These are phyloP conservation scores for Scorias spongiosa DNA, from an alignment of 2,329 filamentous ascomycete genomes.

Conservation along the genomic window DNA sequence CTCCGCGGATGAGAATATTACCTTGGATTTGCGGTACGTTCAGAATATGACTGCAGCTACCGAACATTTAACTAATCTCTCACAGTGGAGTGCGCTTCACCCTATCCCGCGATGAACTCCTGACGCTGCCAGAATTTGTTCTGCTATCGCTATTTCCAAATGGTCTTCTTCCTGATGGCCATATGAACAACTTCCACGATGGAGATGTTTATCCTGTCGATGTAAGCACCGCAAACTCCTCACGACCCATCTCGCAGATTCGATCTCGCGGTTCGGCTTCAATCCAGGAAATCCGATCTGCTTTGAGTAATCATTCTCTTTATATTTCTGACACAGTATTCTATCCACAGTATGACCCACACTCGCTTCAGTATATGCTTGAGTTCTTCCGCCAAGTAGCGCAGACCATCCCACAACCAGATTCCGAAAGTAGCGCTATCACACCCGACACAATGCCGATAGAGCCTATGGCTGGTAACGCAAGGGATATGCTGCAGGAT, in stretches of 20 bases:
- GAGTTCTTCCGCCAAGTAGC: conserved; percentile 95
- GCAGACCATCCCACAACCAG: conserved; percentile 76
- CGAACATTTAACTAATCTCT: conserved; percentile 10
- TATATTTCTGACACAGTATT: conserved; percentile 42
- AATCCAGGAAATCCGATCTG: conserved; percentile 22
- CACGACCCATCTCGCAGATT: conserved; percentile 18
- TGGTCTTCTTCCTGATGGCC: conserved; percentile 90
- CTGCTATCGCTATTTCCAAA: conserved; percentile 96
- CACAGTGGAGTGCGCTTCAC: conserved; percentile 80
- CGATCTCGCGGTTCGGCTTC: conserved; percentile 14
- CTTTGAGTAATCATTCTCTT: conserved; percentile 31
- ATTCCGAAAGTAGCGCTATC: conserved; percentile 16
- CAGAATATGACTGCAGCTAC: not conserved
- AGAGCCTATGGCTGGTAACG: conserved; percentile 49
- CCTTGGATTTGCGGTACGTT: conserved; percentile 75
- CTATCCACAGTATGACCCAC: conserved; percentile 73
- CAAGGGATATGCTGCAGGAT: conserved; percentile 66
- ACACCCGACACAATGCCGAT: conserved; percentile 47
- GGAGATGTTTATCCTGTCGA: conserved; percentile 93
- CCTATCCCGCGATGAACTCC: conserved; percentile 81
- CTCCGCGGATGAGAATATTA: conserved; percentile 83
- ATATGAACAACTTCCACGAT: conserved; percentile 85
- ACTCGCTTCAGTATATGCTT: conserved; percentile 95
- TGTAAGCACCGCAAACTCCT: conserved; percentile 41
- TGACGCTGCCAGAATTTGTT: conserved; percentile 94